Conservation (phyloP, 495 filamentous ascomycete genomes). For the Copromyces sp. region DNA sequence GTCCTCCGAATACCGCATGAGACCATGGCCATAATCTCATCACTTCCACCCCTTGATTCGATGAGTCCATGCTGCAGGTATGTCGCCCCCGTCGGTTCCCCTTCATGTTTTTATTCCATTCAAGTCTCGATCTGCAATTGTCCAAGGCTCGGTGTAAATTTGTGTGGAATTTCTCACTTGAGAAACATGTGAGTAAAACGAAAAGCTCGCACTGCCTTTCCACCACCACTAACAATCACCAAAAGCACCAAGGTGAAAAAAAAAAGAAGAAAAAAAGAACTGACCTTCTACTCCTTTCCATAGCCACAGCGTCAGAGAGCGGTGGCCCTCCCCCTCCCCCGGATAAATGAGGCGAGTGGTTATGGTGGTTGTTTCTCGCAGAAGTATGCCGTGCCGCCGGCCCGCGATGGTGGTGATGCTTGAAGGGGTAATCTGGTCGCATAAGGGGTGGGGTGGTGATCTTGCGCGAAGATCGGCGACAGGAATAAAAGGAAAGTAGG, state of each 20-base stretch:
- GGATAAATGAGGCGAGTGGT: neutral
- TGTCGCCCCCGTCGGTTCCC: neutral
- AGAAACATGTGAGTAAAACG: neutral
- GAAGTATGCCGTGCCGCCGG: neutral
- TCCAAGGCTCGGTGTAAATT: too few species aligned
- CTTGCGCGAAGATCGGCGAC: neutral
- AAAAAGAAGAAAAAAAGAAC: constrained; percentile 6
- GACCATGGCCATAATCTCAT: neutral
- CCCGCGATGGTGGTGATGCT: neutral
- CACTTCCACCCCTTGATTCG: neutral
- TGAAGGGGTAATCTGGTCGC: constrained; percentile 1
- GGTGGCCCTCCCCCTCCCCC: neutral
- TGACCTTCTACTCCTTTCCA: constrained; percentile 32
- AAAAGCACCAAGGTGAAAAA: neutral
- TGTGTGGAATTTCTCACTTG: constrained; percentile 1
- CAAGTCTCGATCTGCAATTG: neutral
- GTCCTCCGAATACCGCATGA: neutral
- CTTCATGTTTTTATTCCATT: neutral
- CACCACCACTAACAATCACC: neutral
- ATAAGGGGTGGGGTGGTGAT: neutral
- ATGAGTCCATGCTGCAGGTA: neutral
- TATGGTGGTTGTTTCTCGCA: neutral
- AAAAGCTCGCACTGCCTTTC: neutral
- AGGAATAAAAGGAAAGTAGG: neutral
- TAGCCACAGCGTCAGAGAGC: neutral